Base-by-base conservation (phyloP, 805 yeast genomes). In the Kazachstania taianensis region DNA sequence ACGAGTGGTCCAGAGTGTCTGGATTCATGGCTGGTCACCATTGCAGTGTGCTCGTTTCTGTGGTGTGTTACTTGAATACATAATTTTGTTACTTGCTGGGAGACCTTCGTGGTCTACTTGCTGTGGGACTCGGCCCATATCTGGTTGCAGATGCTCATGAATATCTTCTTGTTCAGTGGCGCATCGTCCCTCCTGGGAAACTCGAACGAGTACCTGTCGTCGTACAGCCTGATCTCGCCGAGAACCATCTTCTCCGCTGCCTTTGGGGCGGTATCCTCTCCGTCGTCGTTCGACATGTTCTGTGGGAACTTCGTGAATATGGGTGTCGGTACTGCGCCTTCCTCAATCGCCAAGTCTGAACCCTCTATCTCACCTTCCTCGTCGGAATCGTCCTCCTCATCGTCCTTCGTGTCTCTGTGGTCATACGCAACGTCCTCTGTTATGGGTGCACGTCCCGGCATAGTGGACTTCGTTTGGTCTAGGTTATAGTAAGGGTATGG, bases 141-240 rank as follows among this genome's bases (percentile, higher is more conserved):
- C 37, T 52, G 53, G 37, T 50, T 53, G 39, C 61, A 56, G 14
- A 55, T 53, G 34, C 52, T 51, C 43, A 56, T 40, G 34, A 55
- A 56, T 49, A 53, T 49, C 35, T 50, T 56, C 40, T 54, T 53
- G 39, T 56, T 57, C 5, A 50, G 20, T n/a, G 26, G 35, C 7
- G 39, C 35, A 9, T 47, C 38, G 2, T 30, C 15, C 9, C 38
- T 38, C 14, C 33, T 31, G 7, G 50, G 45, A 33, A 55, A 48
- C 15, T 55, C 52, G 33, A 52, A 56, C 14, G 52, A 44, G 40
- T 53, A 56, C 13, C 40, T 45, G 28, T 53, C 49, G n/a, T 41
- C 40, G 20, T 39, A 31, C 18, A 56, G 43, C 20, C 50, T 42
- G 6, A 56, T 41, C 22, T 53, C 59, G 5, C 61, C 61, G 23